phyloP scores from a whole-genome alignment of 1,284 basidiomycete genomes.

The Lentinula novae-zelandiae region DNA sequence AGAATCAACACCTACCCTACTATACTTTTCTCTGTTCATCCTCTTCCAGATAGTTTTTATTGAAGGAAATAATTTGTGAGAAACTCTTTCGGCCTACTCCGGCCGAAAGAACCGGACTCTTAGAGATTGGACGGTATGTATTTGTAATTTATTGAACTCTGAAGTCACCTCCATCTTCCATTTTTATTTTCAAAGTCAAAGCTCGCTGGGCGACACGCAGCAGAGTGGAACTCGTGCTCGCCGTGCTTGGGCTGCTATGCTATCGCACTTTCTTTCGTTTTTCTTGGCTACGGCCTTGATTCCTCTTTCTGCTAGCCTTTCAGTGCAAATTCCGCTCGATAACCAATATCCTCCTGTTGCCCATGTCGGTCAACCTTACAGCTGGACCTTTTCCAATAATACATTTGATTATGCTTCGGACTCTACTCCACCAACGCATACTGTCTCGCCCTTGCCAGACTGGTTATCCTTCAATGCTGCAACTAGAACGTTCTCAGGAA shows the following conservation, averaged over 20 bases:
- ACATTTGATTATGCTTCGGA: constrained; percentile 57
- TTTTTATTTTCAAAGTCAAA: not conserved
- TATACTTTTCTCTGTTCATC: not conserved
- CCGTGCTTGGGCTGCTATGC: constrained; percentile 47
- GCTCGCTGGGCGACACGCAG: constrained; percentile 54
- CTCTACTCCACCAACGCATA: constrained; percentile 34
- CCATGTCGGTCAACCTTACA: constrained; percentile 51
- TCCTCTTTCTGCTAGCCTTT: constrained; percentile 38
- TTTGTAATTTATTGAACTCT: no score
- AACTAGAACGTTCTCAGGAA: constrained; percentile 52
- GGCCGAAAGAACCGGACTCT: no score
- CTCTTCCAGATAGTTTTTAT: not conserved
- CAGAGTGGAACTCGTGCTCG: constrained; percentile 11
- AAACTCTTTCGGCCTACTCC: no score
- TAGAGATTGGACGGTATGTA: no score
- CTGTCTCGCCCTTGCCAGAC: constrained; percentile 46
- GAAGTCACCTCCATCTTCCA: not conserved
- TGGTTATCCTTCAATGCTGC: constrained; percentile 66
- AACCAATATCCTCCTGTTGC: constrained; percentile 64
- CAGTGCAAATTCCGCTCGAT: constrained; percentile 46
- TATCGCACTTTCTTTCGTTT: constrained; percentile 51
- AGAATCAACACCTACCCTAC: constrained; percentile 7
- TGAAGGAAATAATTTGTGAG: no score
- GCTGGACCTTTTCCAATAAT: constrained; percentile 57
- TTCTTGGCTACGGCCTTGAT: constrained; percentile 34